Conservation (phyloP, 2,329 filamentous ascomycete species). For the Aspergillus thermomutatus region DNA sequence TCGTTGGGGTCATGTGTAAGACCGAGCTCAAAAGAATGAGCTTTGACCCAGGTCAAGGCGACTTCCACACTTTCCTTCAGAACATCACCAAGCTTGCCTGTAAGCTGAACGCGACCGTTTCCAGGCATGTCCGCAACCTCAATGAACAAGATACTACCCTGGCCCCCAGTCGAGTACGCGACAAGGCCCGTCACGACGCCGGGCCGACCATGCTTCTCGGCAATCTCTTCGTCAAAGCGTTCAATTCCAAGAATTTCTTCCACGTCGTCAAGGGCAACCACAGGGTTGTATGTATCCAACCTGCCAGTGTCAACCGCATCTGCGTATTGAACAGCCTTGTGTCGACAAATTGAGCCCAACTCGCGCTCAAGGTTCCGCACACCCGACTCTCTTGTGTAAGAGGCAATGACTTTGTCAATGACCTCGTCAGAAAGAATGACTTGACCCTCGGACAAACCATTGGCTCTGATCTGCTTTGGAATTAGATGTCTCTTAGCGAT, state of each 20-base stretch:
- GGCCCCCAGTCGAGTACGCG: constrained; percentile 86
- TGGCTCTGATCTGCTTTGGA: constrained; percentile 89
- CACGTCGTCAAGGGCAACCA: constrained; percentile 73
- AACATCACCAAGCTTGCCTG: constrained; percentile 92
- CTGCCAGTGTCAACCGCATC: constrained; percentile 76
- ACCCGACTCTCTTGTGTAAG: constrained; percentile 93
- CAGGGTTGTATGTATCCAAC: constrained; percentile 67
- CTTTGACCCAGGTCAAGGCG: constrained; percentile 93
- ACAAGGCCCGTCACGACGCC: constrained; percentile 95
- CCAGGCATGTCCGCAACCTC: constrained; percentile 98
- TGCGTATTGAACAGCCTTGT: constrained; percentile 91
- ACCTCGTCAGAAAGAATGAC: constrained; percentile 77
- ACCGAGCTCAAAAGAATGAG: constrained; percentile 86
- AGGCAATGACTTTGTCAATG: constrained; percentile 90
- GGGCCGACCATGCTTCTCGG: constrained; percentile 75
- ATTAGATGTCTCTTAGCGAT: constrained; percentile 92
- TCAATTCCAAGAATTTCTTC: constrained; percentile 91
- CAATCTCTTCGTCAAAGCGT: constrained; percentile 91
- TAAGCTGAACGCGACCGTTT: constrained; percentile 85
- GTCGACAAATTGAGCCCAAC: constrained; percentile 88
- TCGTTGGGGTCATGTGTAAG: constrained; percentile 75
- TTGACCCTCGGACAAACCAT: constrained; percentile 75
- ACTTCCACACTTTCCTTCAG: constrained; percentile 97
- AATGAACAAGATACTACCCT: constrained; percentile 96
- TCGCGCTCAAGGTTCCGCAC: constrained; percentile 96